Conservation (phyloP, 768 basidiomycete genomes). For the Lyophyllum shimeji region DNA sequence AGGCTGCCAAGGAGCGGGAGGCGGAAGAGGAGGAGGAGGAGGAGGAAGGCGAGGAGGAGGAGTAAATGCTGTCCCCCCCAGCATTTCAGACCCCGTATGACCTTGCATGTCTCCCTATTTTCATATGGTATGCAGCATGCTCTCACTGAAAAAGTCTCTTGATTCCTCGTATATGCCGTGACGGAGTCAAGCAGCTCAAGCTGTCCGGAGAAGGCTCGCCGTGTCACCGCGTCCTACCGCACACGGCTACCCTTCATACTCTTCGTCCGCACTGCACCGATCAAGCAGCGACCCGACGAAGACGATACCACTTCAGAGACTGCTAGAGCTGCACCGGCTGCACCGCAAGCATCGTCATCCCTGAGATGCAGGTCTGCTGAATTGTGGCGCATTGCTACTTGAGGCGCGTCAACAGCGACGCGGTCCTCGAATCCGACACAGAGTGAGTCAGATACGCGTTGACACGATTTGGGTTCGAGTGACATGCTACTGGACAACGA, state of each 20-base stretch:
- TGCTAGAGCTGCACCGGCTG: too few relatives aligned
- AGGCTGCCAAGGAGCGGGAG: slow-evolving; percentile 71
- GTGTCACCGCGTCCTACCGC: too few relatives aligned
- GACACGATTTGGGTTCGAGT: too few relatives aligned
- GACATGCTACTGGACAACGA: too few relatives aligned
- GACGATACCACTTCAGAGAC: too few relatives aligned
- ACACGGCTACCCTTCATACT: too few relatives aligned
- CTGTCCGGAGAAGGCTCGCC: neutral
- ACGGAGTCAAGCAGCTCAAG: neutral
- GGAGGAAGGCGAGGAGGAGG: slow-evolving; percentile 62
- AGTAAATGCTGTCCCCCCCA: slow-evolving; percentile 37
- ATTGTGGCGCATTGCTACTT: too few relatives aligned
- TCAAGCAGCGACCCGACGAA: neutral
- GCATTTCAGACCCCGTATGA: slow-evolving; percentile 27
- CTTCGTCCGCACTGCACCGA: neutral
- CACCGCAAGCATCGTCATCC: too few relatives aligned
- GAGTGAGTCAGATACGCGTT: too few relatives aligned
- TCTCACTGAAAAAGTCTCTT: slow-evolving; percentile 31
- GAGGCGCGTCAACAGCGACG: too few relatives aligned
- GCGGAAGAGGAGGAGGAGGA: slow-evolving; percentile 76
- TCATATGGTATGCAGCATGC: slow-evolving; percentile 41
- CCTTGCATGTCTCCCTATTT: slow-evolving; percentile 38
- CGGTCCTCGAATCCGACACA: too few relatives aligned
- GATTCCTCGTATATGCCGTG: neutral
- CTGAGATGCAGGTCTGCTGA: too few relatives aligned